Evolutionary conservation across 2,329 filamentous ascomycete species (phyloP).

Genomic region (Aspergillus pseudoviridinutans): DNA sequence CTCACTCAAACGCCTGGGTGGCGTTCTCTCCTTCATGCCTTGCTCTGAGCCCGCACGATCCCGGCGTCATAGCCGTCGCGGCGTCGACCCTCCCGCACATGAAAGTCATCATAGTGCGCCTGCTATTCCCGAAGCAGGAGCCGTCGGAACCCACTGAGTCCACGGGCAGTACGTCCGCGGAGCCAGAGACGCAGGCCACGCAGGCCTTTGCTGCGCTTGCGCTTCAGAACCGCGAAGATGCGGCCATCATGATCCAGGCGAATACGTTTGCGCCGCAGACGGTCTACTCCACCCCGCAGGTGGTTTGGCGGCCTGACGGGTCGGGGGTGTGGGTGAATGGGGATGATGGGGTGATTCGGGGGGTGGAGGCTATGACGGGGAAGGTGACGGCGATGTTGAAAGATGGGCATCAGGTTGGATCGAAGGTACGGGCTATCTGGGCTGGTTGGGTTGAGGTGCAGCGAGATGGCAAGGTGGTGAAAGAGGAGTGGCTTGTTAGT

Average conservation of each 20-base stretch:
- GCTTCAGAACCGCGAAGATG: slow-evolving; percentile 54
- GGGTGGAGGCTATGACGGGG: slow-evolving; percentile 56
- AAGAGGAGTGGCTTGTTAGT: slow-evolving; percentile 55
- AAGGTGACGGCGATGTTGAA: slow-evolving; percentile 51
- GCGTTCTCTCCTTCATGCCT: slow-evolving; percentile 59
- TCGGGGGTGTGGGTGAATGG: slow-evolving; percentile 62
- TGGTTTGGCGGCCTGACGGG: slow-evolving; percentile 60
- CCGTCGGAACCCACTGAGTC: slow-evolving; percentile 7
- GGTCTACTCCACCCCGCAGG: slow-evolving; percentile 58
- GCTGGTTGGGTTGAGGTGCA: slow-evolving; percentile 42
- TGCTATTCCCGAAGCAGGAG: slow-evolving; percentile 47
- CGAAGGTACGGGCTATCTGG: slow-evolving; percentile 58
- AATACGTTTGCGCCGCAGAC: slow-evolving; percentile 62
- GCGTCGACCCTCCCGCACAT: slow-evolving; percentile 59
- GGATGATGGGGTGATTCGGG: slow-evolving; percentile 60
- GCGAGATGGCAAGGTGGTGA: slow-evolving; percentile 19
- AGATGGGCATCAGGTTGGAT: slow-evolving; percentile 52
- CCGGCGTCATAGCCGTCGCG: slow-evolving; percentile 54
- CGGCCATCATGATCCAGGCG: slow-evolving; percentile 57
- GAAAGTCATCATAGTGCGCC: slow-evolving; percentile 58
- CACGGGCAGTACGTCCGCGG: slow-evolving; percentile 6
- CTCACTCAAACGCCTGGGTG: slow-evolving; percentile 61
- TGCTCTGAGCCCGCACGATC: slow-evolving; percentile 52
- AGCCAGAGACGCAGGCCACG: slow-evolving; percentile 45
- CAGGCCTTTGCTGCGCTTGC: slow-evolving; percentile 50